phyloP scores from a whole-genome alignment of 1,284 basidiomycete genomes.

The Athelia sp. region DNA sequence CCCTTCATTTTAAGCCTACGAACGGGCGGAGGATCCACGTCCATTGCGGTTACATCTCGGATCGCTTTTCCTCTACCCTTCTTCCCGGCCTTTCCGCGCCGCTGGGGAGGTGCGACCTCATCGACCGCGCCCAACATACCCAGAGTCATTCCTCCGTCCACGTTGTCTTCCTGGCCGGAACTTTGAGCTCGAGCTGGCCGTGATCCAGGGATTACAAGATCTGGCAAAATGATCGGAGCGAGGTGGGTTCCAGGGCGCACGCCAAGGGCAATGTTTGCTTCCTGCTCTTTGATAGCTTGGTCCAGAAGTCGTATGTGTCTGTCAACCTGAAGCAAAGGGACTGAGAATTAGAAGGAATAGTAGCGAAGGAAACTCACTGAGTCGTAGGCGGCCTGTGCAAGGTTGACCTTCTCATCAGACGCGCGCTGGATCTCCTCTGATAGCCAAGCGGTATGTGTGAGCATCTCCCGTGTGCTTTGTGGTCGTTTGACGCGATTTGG shows the following conservation, averaged over 20 bases:
- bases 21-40: not conserved
- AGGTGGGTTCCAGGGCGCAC: constrained; percentile 48
- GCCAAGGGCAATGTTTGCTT: constrained; percentile 51
- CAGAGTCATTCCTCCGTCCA: constrained; percentile 5
- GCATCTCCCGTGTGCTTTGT: constrained; percentile 40
- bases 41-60: not conserved
- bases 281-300: constrained; percentile 70
- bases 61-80: not conserved
- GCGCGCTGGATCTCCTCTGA: constrained; percentile 57
- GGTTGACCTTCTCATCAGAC: constrained; percentile 69
- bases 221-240: constrained; percentile 52
- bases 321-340: constrained; percentile 41
- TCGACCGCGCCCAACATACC: constrained; percentile 1
- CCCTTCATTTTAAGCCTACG: constrained; percentile 35
- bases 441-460: constrained; percentile 53
- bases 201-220: constrained; percentile 48
- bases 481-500: constrained; percentile 21
- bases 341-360: constrained; percentile 3
- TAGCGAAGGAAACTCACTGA: constrained; percentile 37
- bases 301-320: constrained; percentile 70
- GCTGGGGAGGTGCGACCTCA: not conserved
- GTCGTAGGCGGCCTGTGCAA: constrained; percentile 64
- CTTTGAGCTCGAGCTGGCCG: constrained; percentile 38
- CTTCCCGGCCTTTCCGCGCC: constrained; percentile 1
- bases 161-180: constrained; percentile 28